Evolutionary conservation across 306 rosid genomes (phyloP).

Genomic region (Trifolium fragiferum): DNA sequence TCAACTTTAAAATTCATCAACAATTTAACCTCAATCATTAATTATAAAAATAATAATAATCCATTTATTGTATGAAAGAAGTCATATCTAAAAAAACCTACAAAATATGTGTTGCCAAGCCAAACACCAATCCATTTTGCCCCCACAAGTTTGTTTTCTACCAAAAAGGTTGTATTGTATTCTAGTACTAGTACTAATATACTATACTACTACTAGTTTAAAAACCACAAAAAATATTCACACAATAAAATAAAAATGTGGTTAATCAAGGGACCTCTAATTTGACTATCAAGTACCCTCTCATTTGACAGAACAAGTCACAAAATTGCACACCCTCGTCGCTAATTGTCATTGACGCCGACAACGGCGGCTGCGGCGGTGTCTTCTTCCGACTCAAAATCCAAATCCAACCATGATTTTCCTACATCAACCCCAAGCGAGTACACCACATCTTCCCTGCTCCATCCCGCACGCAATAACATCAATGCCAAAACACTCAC

Average conservation of each 20-base stretch:
- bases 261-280: too few species aligned
- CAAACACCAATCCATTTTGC: not conserved
- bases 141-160: not conserved
- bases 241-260: too few species aligned
- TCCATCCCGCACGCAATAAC: slow-evolving; percentile 90
- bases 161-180: not conserved
- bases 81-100: not conserved
- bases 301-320: not conserved
- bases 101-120: not conserved
- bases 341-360: not conserved
- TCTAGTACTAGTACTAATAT: not conserved
- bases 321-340: not conserved
- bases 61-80: slow-evolving; percentile 1
- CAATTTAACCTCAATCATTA: not conserved
- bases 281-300: too few species aligned
- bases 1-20: too few species aligned
- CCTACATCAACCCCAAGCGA: slow-evolving; percentile 55
- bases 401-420: slow-evolving; percentile 38
- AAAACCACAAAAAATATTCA: not conserved
- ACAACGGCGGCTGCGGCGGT: not conserved
- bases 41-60: not conserved
- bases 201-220: not conserved
- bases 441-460: slow-evolving; percentile 73
- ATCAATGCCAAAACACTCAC: slow-evolving; percentile 47
- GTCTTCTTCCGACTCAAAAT: not conserved